Percentiles rank a stretch among this genome's conserved stretches.
Evolutionary conservation across 306 rosid species (phyloP).

Genomic region (Lathyrus oleraceus): DNA sequence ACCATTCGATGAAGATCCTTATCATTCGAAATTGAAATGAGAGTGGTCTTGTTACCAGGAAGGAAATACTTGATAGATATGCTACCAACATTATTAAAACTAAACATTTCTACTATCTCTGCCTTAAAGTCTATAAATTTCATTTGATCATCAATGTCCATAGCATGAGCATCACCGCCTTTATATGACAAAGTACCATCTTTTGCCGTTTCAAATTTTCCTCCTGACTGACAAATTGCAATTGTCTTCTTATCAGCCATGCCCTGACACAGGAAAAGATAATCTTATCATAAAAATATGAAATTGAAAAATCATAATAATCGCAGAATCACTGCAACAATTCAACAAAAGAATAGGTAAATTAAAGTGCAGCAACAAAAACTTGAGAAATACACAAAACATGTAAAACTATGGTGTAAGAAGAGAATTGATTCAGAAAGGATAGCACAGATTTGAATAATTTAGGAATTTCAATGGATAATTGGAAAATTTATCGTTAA

Average conservation of each 20-base stretch:
- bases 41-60: constrained; percentile 87
- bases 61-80: constrained; percentile 84
- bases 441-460: constrained; percentile 1
- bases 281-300: neutral
- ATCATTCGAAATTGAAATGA: constrained; percentile 90
- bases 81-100: constrained; percentile 37
- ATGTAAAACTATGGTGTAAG: neutral
- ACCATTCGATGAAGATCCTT: constrained; percentile 91
- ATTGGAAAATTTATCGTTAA: constrained; percentile 1
- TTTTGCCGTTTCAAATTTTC: constrained; percentile 64
- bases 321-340: neutral
- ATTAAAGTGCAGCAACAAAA: neutral
- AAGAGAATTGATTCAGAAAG: neutral
- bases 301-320: neutral
- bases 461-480: constrained; percentile 5
- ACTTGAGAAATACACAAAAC: neutral
- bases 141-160: constrained; percentile 78
- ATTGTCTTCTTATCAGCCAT: constrained; percentile 73
- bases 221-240: constrained; percentile 92
- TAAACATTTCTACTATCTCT: constrained; percentile 87
- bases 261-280: constrained; percentile 45
- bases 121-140: constrained; percentile 66
- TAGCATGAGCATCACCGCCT: constrained; percentile 90
- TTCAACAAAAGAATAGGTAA: too few species aligned
- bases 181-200: constrained; percentile 73